Evolutionary conservation across 2,329 filamentous ascomycete species (phyloP), one percentile per base, ranked within the genome.

Genomic region (Calcarisporium arbuscula): DNA sequence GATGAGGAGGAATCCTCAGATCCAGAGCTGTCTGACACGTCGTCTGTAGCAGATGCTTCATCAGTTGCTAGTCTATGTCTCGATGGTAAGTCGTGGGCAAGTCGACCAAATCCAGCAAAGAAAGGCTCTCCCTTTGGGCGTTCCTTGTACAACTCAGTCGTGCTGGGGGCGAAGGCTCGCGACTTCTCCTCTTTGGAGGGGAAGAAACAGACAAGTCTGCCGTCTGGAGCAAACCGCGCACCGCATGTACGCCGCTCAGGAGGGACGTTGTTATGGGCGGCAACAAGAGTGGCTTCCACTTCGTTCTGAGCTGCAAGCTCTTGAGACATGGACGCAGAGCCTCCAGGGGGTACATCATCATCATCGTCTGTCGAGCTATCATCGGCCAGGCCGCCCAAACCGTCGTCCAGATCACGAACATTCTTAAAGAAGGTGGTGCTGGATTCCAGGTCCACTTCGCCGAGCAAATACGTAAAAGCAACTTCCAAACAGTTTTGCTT

Each of bases 351-450:
- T 9, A 73, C 70, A 17, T 70, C 65, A 29, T 65, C 65, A 25
- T 88, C 85, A 16, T 89, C 85, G 44, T 89, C 85, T 48, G 85
- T 94, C 4, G 87, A 95, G 45, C 85, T 90, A 44, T 92, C 86
- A 38, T 85, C 83, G 19, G 66, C 71, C 22, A 78, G 57, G 4
- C 62, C 74, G 39, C 71, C 73, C 6, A 74, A 50, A 30, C 70
- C 67, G 48, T 77, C 70, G 35, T 75, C 76, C 7, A 78, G 57
- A 44, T 84, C 80, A 44, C 78, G 70, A 9, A 81, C 74, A 42
- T 76, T 76, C 42, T 77, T 75, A 49, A 81, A 79, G 41, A 75
- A 72, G 1, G 69, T 72, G 6, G 74, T 75, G 48, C 76, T 80
- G 28, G 63, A 66, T 31, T 77, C 71, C 5, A 81, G 61, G 45